phyloP scores from a whole-genome alignment of 2,329 filamentous ascomycete species.

The Arthrobotrys pseudoclavata region DNA sequence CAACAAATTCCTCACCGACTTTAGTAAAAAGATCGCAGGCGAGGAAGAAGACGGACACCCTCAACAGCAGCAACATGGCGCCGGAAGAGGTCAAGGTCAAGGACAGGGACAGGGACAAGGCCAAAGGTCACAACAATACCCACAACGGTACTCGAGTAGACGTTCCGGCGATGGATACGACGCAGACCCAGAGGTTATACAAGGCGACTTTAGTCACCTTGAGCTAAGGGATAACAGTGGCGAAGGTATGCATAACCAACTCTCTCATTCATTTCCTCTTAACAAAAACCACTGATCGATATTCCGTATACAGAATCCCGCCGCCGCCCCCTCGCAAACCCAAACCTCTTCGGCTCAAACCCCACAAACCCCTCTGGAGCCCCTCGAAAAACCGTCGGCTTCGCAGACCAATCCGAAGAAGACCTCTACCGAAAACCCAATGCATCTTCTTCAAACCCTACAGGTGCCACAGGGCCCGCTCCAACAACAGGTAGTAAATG shows the following conservation, averaged over 20 bases:
- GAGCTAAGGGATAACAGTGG: constrained; percentile 73
- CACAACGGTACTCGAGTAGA: constrained; percentile 77
- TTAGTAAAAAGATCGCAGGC: constrained; percentile 94
- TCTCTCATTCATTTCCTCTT: neutral
- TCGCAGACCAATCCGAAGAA: constrained; percentile 68
- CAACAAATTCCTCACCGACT: constrained; percentile 88
- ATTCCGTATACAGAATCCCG: constrained; percentile 68
- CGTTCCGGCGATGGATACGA: constrained; percentile 83
- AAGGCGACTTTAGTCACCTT: constrained; percentile 84
- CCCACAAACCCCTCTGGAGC: constrained; percentile 70
- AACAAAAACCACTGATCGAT: constrained; percentile 8
- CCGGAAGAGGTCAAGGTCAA: constrained; percentile 60
- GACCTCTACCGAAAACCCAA: constrained; percentile 70
- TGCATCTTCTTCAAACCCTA: neutral
- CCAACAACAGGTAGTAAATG: constrained; percentile 80
- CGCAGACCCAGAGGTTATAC: constrained; percentile 88
- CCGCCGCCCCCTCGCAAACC: constrained; percentile 79
- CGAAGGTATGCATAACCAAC: constrained; percentile 67
- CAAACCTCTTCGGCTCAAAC: constrained; percentile 82
- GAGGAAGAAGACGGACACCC: constrained; percentile 78
- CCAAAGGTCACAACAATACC: constrained; percentile 62
- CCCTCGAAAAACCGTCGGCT: constrained; percentile 70
- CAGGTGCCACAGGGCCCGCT: constrained; percentile 62
- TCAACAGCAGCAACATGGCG: constrained; percentile 63
- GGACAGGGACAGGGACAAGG: constrained; percentile 65